Base-by-base conservation (phyloP, 2,329 filamentous ascomycete genomes). In the Colletotrichum neosansevieriae region DNA sequence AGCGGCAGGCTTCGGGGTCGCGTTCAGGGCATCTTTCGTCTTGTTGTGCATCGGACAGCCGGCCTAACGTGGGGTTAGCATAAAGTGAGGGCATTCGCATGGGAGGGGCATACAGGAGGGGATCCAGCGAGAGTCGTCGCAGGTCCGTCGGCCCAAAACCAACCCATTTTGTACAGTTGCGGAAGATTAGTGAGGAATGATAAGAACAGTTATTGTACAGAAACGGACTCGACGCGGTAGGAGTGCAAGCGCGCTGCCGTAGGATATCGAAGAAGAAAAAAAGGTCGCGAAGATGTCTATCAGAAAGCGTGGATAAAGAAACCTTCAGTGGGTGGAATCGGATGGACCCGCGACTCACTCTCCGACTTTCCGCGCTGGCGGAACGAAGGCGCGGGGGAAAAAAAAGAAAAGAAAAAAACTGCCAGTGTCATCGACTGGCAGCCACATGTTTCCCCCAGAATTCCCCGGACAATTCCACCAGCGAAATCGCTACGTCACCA, bases 141-240 rank as follows among this genome's bases (percentile, higher is more conserved):
- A 62, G 83, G 75, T 51, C 79, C 70, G 70, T 89, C 87, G 69
- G 87, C 85, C 88, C 88, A 90, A 74, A 90, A 90, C 87, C 87
- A 89, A 72, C 88, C 88, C 88, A 89, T 90, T 67, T 42, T 71
- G 69, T 72, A 57, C 58, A 53, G 24, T 42, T 6, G 47, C 7
- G 24, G 11, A 6, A 50, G 5, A 47, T 13, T 44, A 44, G 9
- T 11, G 21, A 40, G n/a, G 36, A 12, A 9, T 11, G 7, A 24
- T 51, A 34, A 32, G 15, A 15, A 15, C 2, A 38, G 15, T 6
- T 50, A 49, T 34, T 34, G 54, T 68, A 59, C 40, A 65, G 49
- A 40, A 59, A 24, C 3, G 32, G 6, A 17, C 6, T 32, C 21
- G 9, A n/a, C 7, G 38, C 64, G 29, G 38, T 6, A 29, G 24